Evolutionary conservation across 2,329 filamentous ascomycete species (phyloP).

Genomic region (Epichloe aotearoae): DNA sequence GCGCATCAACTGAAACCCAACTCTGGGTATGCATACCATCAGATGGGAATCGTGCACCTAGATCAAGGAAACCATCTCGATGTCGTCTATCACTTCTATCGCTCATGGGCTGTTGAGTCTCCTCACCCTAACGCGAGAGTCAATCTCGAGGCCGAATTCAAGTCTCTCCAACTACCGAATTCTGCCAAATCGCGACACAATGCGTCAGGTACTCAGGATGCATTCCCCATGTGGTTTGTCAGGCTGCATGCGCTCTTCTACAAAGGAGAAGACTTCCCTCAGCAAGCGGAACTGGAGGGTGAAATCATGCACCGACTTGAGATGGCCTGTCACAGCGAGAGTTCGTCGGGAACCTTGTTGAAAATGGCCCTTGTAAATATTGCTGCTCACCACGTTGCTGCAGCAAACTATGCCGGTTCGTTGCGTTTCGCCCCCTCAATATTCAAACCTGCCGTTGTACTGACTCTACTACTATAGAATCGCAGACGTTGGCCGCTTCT

Average conservation of each 20-base stretch:
- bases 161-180: slow-evolving; percentile 30
- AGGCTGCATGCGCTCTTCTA: slow-evolving; percentile 77
- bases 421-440: slow-evolving; percentile 1
- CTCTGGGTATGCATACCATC: slow-evolving; percentile 76
- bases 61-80: slow-evolving; percentile 69
- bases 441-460: neutral
- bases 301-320: slow-evolving; percentile 72
- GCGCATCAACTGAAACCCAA: slow-evolving; percentile 66
- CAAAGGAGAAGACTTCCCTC: slow-evolving; percentile 59
- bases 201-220: slow-evolving; percentile 42
- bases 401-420: slow-evolving; percentile 21
- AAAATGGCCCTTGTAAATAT: slow-evolving; percentile 82
- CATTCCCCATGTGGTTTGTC: slow-evolving; percentile 69
- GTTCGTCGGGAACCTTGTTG: slow-evolving; percentile 51
- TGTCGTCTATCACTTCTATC: slow-evolving; percentile 80
- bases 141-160: slow-evolving; percentile 73
- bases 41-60: slow-evolving; percentile 75
- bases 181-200: slow-evolving; percentile 19
- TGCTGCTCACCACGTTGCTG: slow-evolving; percentile 62
- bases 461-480: slow-evolving; percentile 19
- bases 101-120: slow-evolving; percentile 59
- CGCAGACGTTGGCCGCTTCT: slow-evolving; percentile 30
- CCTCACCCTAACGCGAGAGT: slow-evolving; percentile 61
- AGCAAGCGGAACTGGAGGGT: slow-evolving; percentile 69
- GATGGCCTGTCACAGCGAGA: slow-evolving; percentile 56